phyloP scores from a whole-genome alignment of 2,329 filamentous ascomycete genomes.

The Arthrobotrys sinensis region DNA sequence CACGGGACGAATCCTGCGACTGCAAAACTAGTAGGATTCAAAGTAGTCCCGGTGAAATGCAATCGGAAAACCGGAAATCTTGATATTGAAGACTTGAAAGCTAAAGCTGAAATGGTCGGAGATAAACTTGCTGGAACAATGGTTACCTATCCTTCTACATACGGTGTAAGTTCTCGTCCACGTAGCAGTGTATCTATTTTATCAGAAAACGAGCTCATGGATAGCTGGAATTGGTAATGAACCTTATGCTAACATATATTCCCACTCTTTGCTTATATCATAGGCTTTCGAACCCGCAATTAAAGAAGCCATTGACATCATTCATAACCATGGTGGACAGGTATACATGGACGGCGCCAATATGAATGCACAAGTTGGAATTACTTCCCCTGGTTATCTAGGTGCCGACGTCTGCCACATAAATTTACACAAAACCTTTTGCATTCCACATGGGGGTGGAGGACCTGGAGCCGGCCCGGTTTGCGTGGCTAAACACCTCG shows the following conservation, averaged over 20 bases:
- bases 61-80: constrained; percentile 89
- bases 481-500: constrained; percentile 86
- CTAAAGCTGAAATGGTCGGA: constrained; percentile 89
- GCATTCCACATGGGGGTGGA: constrained; percentile 95
- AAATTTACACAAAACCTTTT: constrained; percentile 99
- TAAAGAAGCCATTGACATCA: constrained; percentile 85
- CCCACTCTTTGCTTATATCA: not conserved
- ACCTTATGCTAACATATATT: no score
- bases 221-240: no score
- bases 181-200: no score
- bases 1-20: constrained; percentile 97
- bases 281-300: constrained; percentile 86
- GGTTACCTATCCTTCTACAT: constrained; percentile 97
- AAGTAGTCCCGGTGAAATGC: constrained; percentile 92
- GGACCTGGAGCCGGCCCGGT: constrained; percentile 95
- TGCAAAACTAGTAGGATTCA: constrained; percentile 97
- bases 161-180: constrained; percentile 72
- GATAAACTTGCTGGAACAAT: constrained; percentile 92
- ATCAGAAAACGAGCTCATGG: no score
- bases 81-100: constrained; percentile 85
- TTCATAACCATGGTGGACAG: constrained; percentile 89
- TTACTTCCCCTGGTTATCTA: constrained; percentile 94
- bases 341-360: constrained; percentile 99
- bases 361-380: constrained; percentile 98
- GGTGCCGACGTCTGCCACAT: constrained; percentile 97